Evolutionary conservation across 257 asterid genomes (phyloP).

Genomic region (Solanum megistacrolobum): DNA sequence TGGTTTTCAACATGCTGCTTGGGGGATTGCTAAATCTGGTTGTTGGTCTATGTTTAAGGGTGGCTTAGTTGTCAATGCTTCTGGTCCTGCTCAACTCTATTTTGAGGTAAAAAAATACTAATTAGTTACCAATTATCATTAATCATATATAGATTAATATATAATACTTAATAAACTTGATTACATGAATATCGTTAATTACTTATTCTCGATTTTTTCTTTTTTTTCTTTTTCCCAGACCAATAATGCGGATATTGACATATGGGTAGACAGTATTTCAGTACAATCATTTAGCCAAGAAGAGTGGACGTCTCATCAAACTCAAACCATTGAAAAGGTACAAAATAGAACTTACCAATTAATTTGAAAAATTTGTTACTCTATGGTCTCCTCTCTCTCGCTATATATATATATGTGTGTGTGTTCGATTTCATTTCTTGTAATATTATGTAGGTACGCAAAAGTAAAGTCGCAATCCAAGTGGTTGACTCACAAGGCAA

Average conservation of each 20-base stretch:
- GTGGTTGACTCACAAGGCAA: slow-evolving; percentile 5
- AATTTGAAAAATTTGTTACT: background rate
- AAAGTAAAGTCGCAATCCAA: slow-evolving; percentile 19
- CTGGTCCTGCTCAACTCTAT: slow-evolving; percentile 26
- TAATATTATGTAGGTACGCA: slow-evolving; percentile 6
- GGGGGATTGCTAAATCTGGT: slow-evolving; percentile 20
- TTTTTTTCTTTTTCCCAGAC: background rate
- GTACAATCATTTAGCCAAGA: slow-evolving; percentile 49
- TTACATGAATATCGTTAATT: background rate
- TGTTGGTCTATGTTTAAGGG: slow-evolving; percentile 53
- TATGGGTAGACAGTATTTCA: slow-evolving; percentile 36
- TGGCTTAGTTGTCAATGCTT: slow-evolving; percentile 14
- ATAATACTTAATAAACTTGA: too few species aligned
- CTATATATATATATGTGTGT: too few species aligned
- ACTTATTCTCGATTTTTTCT: background rate
- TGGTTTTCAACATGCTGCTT: slow-evolving; percentile 9
- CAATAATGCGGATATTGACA: slow-evolving; percentile 3
- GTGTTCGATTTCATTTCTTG: background rate
- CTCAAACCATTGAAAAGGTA: slow-evolving; percentile 37
- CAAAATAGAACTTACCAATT: too few species aligned
- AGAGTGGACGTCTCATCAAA: slow-evolving; percentile 51
- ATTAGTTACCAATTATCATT: background rate
- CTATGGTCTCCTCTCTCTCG: too few species aligned
- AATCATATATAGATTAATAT: too few species aligned
- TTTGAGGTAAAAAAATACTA: slow-evolving; percentile 11